Conservation (phyloP, 352 stramenopile species). For the Pythium oligandrum region DNA sequence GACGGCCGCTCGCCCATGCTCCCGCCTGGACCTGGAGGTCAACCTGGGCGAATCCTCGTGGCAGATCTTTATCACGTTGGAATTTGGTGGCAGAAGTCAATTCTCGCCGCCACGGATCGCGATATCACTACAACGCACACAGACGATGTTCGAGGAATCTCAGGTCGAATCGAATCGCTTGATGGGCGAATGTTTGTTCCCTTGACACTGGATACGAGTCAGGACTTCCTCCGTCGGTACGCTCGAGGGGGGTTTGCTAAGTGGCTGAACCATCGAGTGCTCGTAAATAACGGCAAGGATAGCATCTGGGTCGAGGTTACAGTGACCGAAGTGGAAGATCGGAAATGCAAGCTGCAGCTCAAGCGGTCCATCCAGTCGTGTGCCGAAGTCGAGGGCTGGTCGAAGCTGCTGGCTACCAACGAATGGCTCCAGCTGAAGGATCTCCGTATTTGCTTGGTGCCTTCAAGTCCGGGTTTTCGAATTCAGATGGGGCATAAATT, state of each 20-base stretch:
- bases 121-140: conserved; percentile 57
- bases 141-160: conserved; percentile 42
- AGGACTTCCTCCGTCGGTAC: conserved; percentile 34
- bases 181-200: conserved; percentile 61
- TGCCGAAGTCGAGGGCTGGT: conserved; percentile 30
- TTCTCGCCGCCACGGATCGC: conserved; percentile 42
- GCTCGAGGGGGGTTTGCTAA: conserved; percentile 34
- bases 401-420: conserved; percentile 29
- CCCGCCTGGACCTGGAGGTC: conserved; percentile 25
- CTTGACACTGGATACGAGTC: conserved; percentile 28
- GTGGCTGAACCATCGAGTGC: conserved; percentile 47
- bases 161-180: conserved; percentile 43
- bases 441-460: conserved; percentile 36
- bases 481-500: conserved; percentile 66
- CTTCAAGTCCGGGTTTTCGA: conserved; percentile 55
- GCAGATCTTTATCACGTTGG: conserved; percentile 43
- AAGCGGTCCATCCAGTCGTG: conserved; percentile 42
- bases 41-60: conserved; percentile 46
- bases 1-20: conserved; percentile 39
- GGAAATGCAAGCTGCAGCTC: conserved; percentile 54
- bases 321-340: conserved; percentile 56
- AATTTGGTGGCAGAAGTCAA: conserved; percentile 64
- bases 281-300: conserved; percentile 73
- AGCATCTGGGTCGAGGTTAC: conserved; percentile 59
- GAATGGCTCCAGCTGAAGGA: conserved; percentile 58